Base-by-base conservation (phyloP, 495 filamentous ascomycete genomes). In the Pseudotulostoma volvatum region DNA sequence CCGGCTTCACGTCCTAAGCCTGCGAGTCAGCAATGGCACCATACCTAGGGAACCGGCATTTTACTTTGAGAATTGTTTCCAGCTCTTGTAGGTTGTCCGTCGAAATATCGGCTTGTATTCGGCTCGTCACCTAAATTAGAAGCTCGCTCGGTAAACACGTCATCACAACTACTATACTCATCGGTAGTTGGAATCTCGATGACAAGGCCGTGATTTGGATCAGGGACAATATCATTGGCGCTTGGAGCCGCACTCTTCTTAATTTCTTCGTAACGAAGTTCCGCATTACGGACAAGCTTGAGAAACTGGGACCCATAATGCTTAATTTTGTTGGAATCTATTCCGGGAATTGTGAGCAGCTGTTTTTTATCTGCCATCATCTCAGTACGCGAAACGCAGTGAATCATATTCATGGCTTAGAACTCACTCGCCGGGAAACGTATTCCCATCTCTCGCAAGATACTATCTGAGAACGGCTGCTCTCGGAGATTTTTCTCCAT, bases 371-470 rank as follows among this genome's bases (percentile, higher is more conserved):
- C 60, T 60, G 39, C 14, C 18, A 46, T 31, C 9, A 31, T 35
- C 15, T 28, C 11, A 18, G 1, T 31, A 3, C 1, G 16, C 31
- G 2, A 15, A 3, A 25, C 8, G 4, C 8, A 5, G n/a, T 9
- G 32, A 13, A 7, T 30, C 9, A 5, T 34, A 31, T 21, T 25
- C 2, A 40, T 33, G 20, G 8, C 7, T 8, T 9, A 42, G 9
- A 30, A 37, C 20, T 61, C 66, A 56, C 71, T 61, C 47, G 70
- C 77, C 44, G 88, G 78, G 33, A 81, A 85, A 19, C 61, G 48
- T 31, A 93, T 80, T 3, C 74, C 84, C 79, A 97, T 93, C 48
- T 84, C 77, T 18, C 85, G 77, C 37, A 92, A 61, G 1, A 83
- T 64, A 18, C 66, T 68, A 48, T 94, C 84, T 0, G 77, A 77